phyloP scores from a whole-genome alignment of 805 yeast species.

The Wickerhamiella vanderwaltii region DNA sequence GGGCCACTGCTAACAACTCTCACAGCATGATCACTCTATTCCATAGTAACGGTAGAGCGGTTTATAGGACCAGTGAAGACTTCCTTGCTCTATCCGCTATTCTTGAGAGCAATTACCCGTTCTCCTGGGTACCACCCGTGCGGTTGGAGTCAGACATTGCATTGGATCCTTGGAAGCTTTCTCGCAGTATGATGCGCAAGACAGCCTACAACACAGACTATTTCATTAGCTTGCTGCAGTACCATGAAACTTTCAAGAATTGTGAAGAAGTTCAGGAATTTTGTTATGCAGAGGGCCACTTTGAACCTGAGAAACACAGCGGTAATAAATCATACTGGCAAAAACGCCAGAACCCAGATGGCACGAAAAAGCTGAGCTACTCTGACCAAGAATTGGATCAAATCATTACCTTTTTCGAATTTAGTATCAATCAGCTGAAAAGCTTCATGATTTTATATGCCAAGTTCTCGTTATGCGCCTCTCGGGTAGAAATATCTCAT shows the following conservation, averaged over 20 bases:
- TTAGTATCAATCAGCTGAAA: constrained; percentile 13
- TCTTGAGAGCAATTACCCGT: constrained; percentile 27
- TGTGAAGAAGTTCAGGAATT: constrained; percentile 37
- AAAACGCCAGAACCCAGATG: constrained; percentile 18
- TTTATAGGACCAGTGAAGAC: constrained; percentile 25
- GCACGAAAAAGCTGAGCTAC: constrained; percentile 16
- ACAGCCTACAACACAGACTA: constrained; percentile 37
- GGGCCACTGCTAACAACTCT: constrained; percentile 4
- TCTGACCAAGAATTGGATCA: constrained; percentile 13
- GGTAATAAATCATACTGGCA: constrained; percentile 18
- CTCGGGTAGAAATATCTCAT: not conserved
- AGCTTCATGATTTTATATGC: constrained; percentile 6
- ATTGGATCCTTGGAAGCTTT: constrained; percentile 25
- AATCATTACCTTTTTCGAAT: constrained; percentile 13
- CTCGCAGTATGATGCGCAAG: constrained; percentile 27
- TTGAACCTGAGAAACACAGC: constrained; percentile 26
- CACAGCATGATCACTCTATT: constrained; percentile 13
- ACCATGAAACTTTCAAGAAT: constrained; percentile 28
- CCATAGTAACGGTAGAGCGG: constrained; percentile 19
- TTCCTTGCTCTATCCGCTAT: constrained; percentile 26
- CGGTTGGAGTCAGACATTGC: constrained; percentile 23
- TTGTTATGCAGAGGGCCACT: constrained; percentile 19
- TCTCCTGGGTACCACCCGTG: constrained; percentile 30
- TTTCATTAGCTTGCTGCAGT: constrained; percentile 33
- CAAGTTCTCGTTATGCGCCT: constrained; percentile 1